These are phyloP conservation scores for Gnomoniopsis sp. DNA, from an alignment of 2,329 filamentous ascomycete species.

Conservation along the genomic window DNA sequence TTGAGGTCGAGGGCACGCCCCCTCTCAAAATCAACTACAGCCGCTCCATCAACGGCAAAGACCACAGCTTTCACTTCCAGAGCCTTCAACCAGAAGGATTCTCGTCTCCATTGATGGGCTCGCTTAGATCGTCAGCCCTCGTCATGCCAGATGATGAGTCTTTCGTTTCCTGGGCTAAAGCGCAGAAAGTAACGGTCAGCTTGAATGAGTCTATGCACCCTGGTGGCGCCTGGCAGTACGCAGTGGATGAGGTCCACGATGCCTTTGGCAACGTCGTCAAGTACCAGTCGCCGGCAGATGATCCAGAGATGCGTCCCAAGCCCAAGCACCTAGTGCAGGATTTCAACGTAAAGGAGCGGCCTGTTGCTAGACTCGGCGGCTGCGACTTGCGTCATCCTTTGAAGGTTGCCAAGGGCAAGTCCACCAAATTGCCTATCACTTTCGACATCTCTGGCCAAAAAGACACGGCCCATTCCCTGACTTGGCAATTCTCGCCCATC, in stretches of 20 bases:
- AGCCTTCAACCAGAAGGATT: constrained; percentile 89
- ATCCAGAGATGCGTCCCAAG: constrained; percentile 62
- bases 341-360: constrained; percentile 84
- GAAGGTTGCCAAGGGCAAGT: constrained; percentile 74
- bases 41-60: constrained; percentile 77
- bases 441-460: constrained; percentile 61
- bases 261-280: constrained; percentile 82
- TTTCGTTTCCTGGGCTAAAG: constrained; percentile 70
- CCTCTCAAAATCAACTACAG: constrained; percentile 92
- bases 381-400: constrained; percentile 80
- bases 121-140: constrained; percentile 54
- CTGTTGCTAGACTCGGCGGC: constrained; percentile 65
- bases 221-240: constrained; percentile 82
- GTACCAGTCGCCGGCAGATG: constrained; percentile 65
- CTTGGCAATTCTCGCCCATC: constrained; percentile 79
- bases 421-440: constrained; percentile 65
- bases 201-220: constrained; percentile 85
- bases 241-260: constrained; percentile 88
- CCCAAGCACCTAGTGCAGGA: constrained; percentile 66
- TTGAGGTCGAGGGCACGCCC: constrained; percentile 84
- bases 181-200: constrained; percentile 72
- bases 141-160: constrained; percentile 60
- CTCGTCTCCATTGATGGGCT: constrained; percentile 69
- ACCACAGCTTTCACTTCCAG: constrained; percentile 85
- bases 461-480: constrained; percentile 65